These are phyloP conservation scores for Rubus idaeus DNA, from an alignment of 306 rosid genomes.

Conservation along the genomic window DNA sequence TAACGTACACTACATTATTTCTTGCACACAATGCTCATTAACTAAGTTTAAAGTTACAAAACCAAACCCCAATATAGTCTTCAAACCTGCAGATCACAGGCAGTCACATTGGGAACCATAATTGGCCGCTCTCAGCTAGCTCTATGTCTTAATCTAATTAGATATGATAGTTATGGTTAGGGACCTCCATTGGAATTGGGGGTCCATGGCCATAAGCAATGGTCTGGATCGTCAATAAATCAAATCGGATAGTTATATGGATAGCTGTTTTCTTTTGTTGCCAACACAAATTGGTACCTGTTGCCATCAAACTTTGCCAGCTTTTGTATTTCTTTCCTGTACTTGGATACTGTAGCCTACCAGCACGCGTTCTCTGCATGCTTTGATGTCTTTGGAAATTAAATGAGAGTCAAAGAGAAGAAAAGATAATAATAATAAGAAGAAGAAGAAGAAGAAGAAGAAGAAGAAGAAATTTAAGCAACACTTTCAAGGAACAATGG, in stretches of 20 bases:
- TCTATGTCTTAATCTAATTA: background rate
- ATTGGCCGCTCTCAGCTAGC: background rate
- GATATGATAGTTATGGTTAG: background rate
- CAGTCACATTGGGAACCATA: background rate
- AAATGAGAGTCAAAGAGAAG: background rate
- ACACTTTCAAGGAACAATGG: no score
- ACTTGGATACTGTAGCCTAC: background rate
- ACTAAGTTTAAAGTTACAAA: no score
- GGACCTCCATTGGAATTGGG: background rate
- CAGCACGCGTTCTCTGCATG: background rate
- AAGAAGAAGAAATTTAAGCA: no score
- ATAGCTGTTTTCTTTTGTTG: background rate
- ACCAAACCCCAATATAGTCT: background rate
- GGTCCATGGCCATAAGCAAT: background rate
- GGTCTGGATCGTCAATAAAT: background rate
- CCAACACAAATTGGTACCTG: conserved; percentile 7
- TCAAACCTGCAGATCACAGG: background rate
- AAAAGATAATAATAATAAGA: no score
- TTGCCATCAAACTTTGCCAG: conserved; percentile 16
- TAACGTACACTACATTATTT: background rate
- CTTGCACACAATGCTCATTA: background rate
- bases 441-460: no score
- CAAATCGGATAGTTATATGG: background rate
- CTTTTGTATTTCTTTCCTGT: background rate
- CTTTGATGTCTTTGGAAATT: background rate